Percentiles rank a stretch among this genome's conserved stretches.
phyloP scores from a whole-genome alignment of 164 flowering plant genomes.

The Euptelea pleiosperma region DNA sequence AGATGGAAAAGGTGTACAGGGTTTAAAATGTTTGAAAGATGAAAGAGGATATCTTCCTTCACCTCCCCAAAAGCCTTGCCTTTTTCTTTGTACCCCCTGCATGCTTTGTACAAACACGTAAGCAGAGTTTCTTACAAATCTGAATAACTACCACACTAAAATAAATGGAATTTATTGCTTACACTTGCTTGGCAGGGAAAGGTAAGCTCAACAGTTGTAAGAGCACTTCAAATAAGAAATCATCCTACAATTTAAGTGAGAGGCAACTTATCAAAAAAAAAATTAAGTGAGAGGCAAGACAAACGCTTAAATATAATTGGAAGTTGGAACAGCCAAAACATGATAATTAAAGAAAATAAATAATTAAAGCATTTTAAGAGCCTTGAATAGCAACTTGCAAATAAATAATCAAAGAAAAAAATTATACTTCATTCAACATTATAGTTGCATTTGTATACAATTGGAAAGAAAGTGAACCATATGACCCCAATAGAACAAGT shows the following conservation, averaged over 20 bases:
- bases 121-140: neutral
- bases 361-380: neutral
- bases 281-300: neutral
- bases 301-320: neutral
- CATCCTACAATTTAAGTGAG: constrained; percentile 50
- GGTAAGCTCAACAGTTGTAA: constrained; percentile 51
- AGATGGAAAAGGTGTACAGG: constrained; percentile 66
- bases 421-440: too few species aligned
- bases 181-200: constrained; percentile 33
- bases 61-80: constrained; percentile 21
- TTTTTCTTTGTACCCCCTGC: constrained; percentile 19
- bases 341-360: neutral
- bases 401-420: too few species aligned
- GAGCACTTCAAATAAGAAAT: constrained; percentile 74
- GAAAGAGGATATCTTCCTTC: constrained; percentile 35
- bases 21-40: constrained; percentile 52
- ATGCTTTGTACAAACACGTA: constrained; percentile 1
- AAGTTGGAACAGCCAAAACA: neutral
- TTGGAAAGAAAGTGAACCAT: too few species aligned
- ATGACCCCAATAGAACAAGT: too few species aligned
- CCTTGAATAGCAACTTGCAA: too few species aligned
- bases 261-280: neutral
- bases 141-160: neutral
- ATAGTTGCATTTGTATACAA: too few species aligned
- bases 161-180: constrained; percentile 17